These are phyloP conservation scores for Strigomonas galati DNA, from an alignment of 208 protist genomes.

Conservation along the genomic window DNA sequence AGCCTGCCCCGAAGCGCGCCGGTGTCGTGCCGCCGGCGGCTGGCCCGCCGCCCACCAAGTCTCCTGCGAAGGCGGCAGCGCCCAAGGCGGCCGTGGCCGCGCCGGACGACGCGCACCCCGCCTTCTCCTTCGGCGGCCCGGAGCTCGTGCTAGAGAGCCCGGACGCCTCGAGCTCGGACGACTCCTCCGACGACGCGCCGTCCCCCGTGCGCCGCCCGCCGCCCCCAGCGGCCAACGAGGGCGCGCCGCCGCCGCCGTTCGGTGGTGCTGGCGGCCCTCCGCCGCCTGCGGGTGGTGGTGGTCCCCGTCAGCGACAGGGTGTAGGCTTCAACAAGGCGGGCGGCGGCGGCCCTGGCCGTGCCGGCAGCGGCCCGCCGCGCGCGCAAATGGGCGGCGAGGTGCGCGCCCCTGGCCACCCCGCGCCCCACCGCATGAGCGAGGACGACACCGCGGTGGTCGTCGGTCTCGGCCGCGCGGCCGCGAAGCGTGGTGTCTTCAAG, in stretches of 20 bases:
- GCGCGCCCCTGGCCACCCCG: not conserved
- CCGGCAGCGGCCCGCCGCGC: not conserved
- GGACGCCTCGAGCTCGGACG: constrained; percentile 17
- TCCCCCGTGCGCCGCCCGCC: not conserved
- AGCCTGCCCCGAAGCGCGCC: not conserved
- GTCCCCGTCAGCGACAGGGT: constrained; percentile 18
- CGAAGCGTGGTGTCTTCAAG: constrained; percentile 3
- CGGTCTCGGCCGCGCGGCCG: constrained; percentile 13
- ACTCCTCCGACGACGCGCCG: constrained; percentile 17
- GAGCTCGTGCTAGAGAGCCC: constrained; percentile 27
- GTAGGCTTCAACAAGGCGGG: constrained; percentile 21
- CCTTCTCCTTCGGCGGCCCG: constrained; percentile 20
- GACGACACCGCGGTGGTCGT: constrained; percentile 7
- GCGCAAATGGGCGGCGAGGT: not conserved
- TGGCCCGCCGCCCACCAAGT: no score
- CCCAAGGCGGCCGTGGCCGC: not conserved
- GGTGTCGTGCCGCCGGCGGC: not conserved
- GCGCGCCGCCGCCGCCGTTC: constrained; percentile 9
- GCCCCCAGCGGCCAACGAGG: not conserved
- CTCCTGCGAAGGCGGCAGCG: not conserved
- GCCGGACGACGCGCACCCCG: not conserved
- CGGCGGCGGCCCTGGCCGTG: constrained; percentile 1
- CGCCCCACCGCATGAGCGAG: not conserved
- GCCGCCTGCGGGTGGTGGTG: no score
- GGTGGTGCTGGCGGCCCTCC: no score